phyloP scores from a whole-genome alignment of 106 monocot species.

The Dioscorea zingiberensis region DNA sequence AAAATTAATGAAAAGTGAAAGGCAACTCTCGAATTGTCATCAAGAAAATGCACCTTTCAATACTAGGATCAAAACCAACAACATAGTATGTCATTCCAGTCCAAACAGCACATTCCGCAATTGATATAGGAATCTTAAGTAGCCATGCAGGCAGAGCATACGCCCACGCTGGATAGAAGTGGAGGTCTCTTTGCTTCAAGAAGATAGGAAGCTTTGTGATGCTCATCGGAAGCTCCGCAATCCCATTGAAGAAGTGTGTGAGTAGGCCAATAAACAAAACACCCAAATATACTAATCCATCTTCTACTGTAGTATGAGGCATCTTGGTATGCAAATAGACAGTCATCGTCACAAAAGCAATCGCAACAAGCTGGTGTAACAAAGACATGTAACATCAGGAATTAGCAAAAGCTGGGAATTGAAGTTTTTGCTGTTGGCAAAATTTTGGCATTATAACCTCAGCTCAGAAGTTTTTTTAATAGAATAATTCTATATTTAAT shows the following conservation, averaged over 20 bases:
- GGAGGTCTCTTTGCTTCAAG: constrained; percentile 66
- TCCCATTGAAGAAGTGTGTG: constrained; percentile 54
- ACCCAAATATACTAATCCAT: constrained; percentile 44
- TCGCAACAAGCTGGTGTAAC: constrained; percentile 15
- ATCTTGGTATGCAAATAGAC: constrained; percentile 56
- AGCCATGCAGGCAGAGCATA: constrained; percentile 56
- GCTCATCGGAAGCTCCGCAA: constrained; percentile 55
- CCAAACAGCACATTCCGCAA: constrained; percentile 45
- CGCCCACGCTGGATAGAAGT: constrained; percentile 62
- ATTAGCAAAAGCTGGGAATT: neutral
- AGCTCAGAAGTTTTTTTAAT: too few relatives aligned
- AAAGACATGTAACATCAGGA: neutral
- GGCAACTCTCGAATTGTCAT: neutral
- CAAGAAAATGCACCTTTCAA: constrained; percentile 20
- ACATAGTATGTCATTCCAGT: constrained; percentile 48
- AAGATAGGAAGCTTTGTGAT: constrained; percentile 61
- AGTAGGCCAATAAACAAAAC: constrained; percentile 38
- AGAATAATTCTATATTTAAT: too few relatives aligned
- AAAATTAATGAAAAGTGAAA: neutral
- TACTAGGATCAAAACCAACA: constrained; percentile 57
- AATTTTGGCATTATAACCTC: too few relatives aligned
- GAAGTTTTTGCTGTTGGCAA: neutral
- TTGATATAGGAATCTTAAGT: constrained; percentile 57
- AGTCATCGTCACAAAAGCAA: constrained; percentile 36
- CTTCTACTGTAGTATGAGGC: constrained; percentile 19